Percentiles rank a stretch among this genome's conserved stretches.
phyloP scores from a whole-genome alignment of 2,329 filamentous ascomycete genomes.

The Beauveria varroae region DNA sequence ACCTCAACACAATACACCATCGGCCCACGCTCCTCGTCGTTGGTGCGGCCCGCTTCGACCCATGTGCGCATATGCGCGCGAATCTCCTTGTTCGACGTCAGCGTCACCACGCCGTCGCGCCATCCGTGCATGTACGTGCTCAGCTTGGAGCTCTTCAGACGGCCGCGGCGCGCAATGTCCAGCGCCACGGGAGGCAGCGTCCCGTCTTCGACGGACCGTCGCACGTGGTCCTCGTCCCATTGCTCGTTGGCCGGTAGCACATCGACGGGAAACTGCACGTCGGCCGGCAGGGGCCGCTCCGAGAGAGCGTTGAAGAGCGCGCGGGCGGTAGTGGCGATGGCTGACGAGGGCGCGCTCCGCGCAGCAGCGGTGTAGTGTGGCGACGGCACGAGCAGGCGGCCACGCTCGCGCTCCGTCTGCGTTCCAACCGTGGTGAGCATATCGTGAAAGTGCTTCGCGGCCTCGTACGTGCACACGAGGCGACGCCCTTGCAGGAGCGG shows the following conservation, averaged over 20 bases:
- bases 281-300: constrained; percentile 19
- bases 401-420: constrained; percentile 27
- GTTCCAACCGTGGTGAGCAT: constrained; percentile 30
- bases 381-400: constrained; percentile 25
- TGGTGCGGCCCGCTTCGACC: constrained; percentile 23
- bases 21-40: constrained; percentile 24
- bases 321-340: constrained; percentile 14
- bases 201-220: constrained; percentile 13
- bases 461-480: constrained; percentile 31
- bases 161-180: constrained; percentile 24
- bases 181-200: constrained; percentile 26
- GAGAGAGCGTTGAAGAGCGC: constrained; percentile 26
- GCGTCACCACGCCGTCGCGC: constrained; percentile 24
- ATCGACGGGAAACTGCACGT: constrained; percentile 28
- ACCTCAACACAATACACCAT: constrained; percentile 26
- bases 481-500: constrained; percentile 24
- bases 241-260: constrained; percentile 16
- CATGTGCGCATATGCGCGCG: constrained; percentile 27
- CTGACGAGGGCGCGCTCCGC: neutral
- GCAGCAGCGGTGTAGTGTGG: constrained; percentile 14
- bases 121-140: constrained; percentile 34
- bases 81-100: constrained; percentile 35
- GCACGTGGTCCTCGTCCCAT: constrained; percentile 22
- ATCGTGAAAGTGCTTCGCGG: constrained; percentile 31
- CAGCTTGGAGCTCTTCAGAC: constrained; percentile 29